Evolutionary conservation across 129 eudicot species (phyloP).

Genomic region (Mikania micrantha): DNA sequence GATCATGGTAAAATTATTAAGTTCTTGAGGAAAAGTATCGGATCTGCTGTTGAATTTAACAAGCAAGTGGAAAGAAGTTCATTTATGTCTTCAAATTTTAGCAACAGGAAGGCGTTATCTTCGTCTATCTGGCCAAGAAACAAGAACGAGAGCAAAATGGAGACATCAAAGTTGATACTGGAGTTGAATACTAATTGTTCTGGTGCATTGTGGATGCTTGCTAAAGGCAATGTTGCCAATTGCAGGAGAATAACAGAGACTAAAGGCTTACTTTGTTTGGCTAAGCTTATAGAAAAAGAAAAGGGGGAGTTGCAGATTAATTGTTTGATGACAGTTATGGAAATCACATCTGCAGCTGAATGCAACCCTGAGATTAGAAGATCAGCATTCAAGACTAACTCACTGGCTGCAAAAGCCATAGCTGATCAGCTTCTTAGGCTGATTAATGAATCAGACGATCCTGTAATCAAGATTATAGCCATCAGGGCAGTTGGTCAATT

Average conservation of each 20-base stretch:
- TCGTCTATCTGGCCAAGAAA: constrained; percentile 5
- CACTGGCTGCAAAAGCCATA: constrained; percentile 57
- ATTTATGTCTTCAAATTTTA: not conserved
- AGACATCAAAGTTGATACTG: constrained; percentile 30
- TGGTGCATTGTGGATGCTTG: constrained; percentile 50
- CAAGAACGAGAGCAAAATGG: constrained; percentile 32
- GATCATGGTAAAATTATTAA: not conserved
- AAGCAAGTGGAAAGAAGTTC: constrained; percentile 8
- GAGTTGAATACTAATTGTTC: constrained; percentile 52
- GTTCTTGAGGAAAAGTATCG: constrained; percentile 11
- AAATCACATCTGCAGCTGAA: constrained; percentile 52
- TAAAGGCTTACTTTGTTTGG: constrained; percentile 46
- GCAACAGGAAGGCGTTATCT: constrained; percentile 13
- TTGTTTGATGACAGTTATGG: constrained; percentile 46
- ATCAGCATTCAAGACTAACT: constrained; percentile 57
- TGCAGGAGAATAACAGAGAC: constrained; percentile 45
- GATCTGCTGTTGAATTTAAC: constrained; percentile 28
- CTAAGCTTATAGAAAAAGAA: constrained; percentile 48
- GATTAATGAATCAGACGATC: constrained; percentile 24
- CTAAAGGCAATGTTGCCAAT: constrained; percentile 40
- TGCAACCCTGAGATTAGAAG: constrained; percentile 44
- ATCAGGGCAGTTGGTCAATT: constrained; percentile 51
- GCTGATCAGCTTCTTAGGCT: constrained; percentile 48
- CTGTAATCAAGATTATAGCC: constrained; percentile 34
- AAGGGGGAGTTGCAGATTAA: constrained; percentile 43